These are phyloP conservation scores for Dianthus caryophyllus DNA, from an alignment of 148 eudicot genomes.

Conservation along the genomic window DNA sequence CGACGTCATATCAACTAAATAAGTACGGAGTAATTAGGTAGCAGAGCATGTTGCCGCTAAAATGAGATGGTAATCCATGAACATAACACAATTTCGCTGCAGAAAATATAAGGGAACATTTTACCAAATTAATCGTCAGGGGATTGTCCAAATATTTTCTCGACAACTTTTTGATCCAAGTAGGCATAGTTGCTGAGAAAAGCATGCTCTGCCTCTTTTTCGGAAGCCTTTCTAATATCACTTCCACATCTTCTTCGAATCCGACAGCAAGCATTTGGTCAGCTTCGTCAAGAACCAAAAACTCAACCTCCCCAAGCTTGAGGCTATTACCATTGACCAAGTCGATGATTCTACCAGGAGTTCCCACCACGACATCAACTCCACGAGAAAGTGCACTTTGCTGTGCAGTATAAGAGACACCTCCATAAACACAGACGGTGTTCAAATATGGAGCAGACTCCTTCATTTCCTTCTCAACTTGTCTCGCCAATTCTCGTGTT, in stretches of 20 bases:
- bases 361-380: constrained; percentile 95
- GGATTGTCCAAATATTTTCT: constrained; percentile 76
- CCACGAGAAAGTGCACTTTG: constrained; percentile 83
- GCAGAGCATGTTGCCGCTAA: no score
- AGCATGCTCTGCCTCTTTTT: constrained; percentile 96
- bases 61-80: background rate
- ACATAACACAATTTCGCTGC: background rate
- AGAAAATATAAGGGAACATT: background rate
- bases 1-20: no score
- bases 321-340: constrained; percentile 60
- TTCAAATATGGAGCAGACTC: constrained; percentile 92
- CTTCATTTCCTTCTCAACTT: constrained; percentile 92
- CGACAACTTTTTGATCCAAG: constrained; percentile 85
- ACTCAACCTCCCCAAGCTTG: constrained; percentile 77
- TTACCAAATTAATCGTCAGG: constrained; percentile 84
- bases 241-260: constrained; percentile 95
- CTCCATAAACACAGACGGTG: constrained; percentile 96
- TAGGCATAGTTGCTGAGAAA: constrained; percentile 97
- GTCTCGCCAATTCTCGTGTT: constrained; percentile 90
- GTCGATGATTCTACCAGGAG: constrained; percentile 96
- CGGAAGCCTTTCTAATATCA: constrained; percentile 72
- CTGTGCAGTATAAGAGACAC: constrained; percentile 72
- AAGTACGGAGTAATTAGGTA: no score
- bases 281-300: constrained; percentile 92
- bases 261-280: constrained; percentile 99